phyloP scores from a whole-genome alignment of 1,284 basidiomycete genomes.

The Sporisorium reilianum region DNA sequence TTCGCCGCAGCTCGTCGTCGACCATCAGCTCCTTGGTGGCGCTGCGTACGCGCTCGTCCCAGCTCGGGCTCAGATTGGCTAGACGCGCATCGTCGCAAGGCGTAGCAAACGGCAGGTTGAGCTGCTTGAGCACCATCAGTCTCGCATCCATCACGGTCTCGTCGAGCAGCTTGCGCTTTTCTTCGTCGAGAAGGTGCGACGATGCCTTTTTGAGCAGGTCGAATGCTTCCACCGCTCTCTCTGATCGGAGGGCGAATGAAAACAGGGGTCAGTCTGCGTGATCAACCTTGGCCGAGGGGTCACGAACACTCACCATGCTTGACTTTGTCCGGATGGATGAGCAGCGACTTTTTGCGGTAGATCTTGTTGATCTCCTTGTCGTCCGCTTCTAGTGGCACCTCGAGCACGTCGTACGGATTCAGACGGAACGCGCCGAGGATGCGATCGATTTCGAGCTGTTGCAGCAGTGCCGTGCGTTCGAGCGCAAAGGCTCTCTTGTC shows the following conservation, averaged over 20 bases:
- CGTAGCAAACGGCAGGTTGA: conserved; percentile 67
- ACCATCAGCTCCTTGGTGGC: conserved; percentile 73
- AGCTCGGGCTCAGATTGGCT: conserved; percentile 70
- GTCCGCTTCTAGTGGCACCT: conserved; percentile 71
- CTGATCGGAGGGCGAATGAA: conserved; percentile 22
- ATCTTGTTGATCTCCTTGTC: conserved; percentile 73
- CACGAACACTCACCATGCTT: conserved; percentile 70
- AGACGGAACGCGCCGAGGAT: conserved; percentile 73
- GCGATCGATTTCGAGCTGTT: conserved; percentile 72
- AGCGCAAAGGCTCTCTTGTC: conserved; percentile 39
- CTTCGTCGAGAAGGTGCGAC: conserved; percentile 67
- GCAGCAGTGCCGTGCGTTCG: conserved; percentile 55
- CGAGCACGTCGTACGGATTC: conserved; percentile 75
- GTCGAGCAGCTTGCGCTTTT: conserved; percentile 68
- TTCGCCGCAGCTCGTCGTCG: conserved; percentile 73
- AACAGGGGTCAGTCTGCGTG: neutral
- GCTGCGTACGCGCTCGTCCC: conserved; percentile 70
- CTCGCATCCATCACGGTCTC: conserved; percentile 69
- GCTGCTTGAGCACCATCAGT: conserved; percentile 68
- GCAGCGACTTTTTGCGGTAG: conserved; percentile 73
- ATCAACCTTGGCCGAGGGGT: too few relatives aligned
- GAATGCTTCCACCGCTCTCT: conserved; percentile 73
- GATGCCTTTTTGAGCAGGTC: conserved; percentile 74
- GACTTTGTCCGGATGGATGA: conserved; percentile 75
- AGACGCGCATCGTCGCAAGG: conserved; percentile 69